Base-by-base conservation (phyloP, 2,329 filamentous ascomycete species). In the Cladophialophora immunda region DNA sequence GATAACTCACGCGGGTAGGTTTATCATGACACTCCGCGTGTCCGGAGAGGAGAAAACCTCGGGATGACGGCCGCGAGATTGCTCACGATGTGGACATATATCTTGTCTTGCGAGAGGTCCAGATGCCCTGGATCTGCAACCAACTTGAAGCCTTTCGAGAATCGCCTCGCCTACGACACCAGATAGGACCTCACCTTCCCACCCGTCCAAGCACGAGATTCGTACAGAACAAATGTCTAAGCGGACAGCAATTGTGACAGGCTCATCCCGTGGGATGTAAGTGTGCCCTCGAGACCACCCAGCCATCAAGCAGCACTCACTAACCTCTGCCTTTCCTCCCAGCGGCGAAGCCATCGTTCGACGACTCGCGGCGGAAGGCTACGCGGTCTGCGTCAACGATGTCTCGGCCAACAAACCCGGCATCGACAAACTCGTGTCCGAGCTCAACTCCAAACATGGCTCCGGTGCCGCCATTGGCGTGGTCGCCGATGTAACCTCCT, bases 351-450 rank as follows among this genome's bases (percentile, higher is more conserved):
- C 78, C 0, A 77, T 82, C 53, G 89, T 88, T 19, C 78, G 89
- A 7, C 86, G 89, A 2, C 82, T 91, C 17, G 88, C 88, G 5
- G 78, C 81, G 25, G 89, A 91, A 68, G 89, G 89, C 62, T 91
- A 90, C 77, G 82, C 87, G 70, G 80, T 92, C 58, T 89, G 87
- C 73, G 80, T 91, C 69, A 90, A 90, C 74, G 89, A 91, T 70
- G 78, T 90, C 17, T 70, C 80, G 30, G 79, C 83, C 15, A 86
- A 89, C 69, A 76, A 82, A 58, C 70, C 81, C 3, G 83, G 79
- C 0, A 85, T 86, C 67, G 83, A 88, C 59, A 81, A 84, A 25
- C 80, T 84, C 6, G 71, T 74, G 2, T 47, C 66, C 22, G 72
- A 72, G 19, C 64, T 74, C 55, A 74, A 73, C 59, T 38, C 59